These are phyloP conservation scores for Ananas comosus DNA, from an alignment of 176 grass and related monocot genomes.

Conservation along the genomic window DNA sequence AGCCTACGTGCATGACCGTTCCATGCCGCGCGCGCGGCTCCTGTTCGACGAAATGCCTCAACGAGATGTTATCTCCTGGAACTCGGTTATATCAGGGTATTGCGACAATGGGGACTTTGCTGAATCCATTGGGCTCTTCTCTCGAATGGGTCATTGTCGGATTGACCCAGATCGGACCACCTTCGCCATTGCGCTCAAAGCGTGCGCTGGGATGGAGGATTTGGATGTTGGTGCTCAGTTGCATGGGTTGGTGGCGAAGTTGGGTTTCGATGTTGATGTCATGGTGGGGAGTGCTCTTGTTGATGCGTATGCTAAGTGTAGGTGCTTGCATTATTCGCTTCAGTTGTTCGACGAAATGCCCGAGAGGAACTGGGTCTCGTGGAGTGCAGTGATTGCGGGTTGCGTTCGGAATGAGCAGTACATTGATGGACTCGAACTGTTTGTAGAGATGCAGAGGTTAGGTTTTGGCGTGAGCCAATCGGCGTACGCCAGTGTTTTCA, in stretches of 20 bases:
- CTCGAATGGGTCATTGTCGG: constrained; percentile 35
- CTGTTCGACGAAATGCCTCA: constrained; percentile 47
- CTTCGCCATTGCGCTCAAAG: constrained; percentile 56
- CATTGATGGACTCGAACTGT: constrained; percentile 38
- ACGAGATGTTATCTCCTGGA: constrained; percentile 67
- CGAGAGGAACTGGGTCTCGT: constrained; percentile 71
- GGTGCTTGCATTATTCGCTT: constrained; percentile 41
- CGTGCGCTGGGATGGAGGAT: constrained; percentile 34
- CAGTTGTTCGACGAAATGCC: constrained; percentile 53
- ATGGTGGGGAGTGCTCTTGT: constrained; percentile 45
- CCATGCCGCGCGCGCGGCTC: constrained; percentile 7
- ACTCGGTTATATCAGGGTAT: constrained; percentile 45
- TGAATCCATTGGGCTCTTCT: constrained; percentile 36
- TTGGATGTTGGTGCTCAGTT: constrained; percentile 45
- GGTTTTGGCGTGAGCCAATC: constrained; percentile 53
- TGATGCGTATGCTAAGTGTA: constrained; percentile 81
- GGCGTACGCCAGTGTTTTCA: constrained; percentile 74
- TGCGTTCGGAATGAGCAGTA: constrained; percentile 59
- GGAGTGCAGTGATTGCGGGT: constrained; percentile 49
- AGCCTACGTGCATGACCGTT: constrained; percentile 19
- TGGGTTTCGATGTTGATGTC: constrained; percentile 46
- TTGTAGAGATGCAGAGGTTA: constrained; percentile 61
- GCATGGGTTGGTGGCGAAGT: constrained; percentile 38
- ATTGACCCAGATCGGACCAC: constrained; percentile 37
- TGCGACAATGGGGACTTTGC: constrained; percentile 23